These are phyloP conservation scores for Echium plantagineum DNA, from an alignment of 257 asterid species.

Conservation along the genomic window DNA sequence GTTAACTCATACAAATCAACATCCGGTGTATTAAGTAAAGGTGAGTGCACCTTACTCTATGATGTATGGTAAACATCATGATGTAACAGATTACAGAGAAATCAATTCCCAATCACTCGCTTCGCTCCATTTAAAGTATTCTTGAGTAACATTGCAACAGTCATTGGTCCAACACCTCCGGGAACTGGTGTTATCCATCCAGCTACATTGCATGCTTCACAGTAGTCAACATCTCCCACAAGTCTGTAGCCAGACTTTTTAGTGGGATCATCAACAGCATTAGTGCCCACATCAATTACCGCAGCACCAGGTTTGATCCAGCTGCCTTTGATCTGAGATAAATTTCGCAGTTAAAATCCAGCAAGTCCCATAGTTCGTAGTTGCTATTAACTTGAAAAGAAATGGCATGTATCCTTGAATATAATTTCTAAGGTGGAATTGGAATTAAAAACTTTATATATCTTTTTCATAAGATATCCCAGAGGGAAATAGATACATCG, in stretches of 20 bases:
- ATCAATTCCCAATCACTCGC: constrained; percentile 40
- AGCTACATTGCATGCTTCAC: constrained; percentile 74
- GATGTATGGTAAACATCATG: not conserved
- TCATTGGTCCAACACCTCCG: constrained; percentile 62
- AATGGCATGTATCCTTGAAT: no score
- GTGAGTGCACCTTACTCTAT: not conserved
- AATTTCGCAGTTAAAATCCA: not conserved
- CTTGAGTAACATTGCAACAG: constrained; percentile 50
- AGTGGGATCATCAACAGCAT: constrained; percentile 68
- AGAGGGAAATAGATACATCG: no score
- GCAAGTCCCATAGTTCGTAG: not conserved
- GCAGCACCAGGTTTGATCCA: constrained; percentile 99
- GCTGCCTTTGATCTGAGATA: constrained; percentile 72
- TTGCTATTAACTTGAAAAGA: not conserved
- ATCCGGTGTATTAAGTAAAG: not conserved
- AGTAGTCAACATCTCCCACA: constrained; percentile 84
- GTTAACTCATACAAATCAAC: not conserved
- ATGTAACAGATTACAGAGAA: constrained; percentile 1
- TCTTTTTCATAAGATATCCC: not conserved
- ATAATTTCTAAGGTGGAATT: no score
- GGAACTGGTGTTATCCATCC: constrained; percentile 95
- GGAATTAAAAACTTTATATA: no score
- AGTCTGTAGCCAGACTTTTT: constrained; percentile 84
- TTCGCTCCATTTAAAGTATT: constrained; percentile 84
- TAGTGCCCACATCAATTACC: constrained; percentile 90